These are phyloP conservation scores for Alternaria dauci DNA, from an alignment of 2,329 filamentous ascomycete genomes.

Conservation along the genomic window DNA sequence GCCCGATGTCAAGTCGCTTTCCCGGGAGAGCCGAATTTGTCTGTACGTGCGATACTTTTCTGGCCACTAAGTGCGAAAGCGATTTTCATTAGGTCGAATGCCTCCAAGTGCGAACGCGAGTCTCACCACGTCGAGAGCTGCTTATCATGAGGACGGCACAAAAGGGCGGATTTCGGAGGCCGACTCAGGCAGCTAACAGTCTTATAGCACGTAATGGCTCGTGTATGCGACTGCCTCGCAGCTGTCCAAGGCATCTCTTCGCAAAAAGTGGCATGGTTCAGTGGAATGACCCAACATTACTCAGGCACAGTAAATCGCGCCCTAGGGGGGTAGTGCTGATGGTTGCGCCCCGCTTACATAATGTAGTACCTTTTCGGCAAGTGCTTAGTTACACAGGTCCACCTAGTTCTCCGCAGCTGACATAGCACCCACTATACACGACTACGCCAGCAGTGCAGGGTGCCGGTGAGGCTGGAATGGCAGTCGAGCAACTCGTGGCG, in stretches of 20 bases:
- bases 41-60: not conserved
- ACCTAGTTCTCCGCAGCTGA: not conserved
- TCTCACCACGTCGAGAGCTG: not conserved
- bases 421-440: not conserved
- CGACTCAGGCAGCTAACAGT: not conserved
- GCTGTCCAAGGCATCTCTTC: not conserved
- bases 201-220: conserved; percentile 1
- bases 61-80: not conserved
- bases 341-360: not conserved
- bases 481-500: not conserved
- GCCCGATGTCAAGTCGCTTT: not conserved
- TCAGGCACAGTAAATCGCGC: not conserved
- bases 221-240: not conserved
- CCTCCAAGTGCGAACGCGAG: not conserved
- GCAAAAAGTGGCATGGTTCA: not conserved
- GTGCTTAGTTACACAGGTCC: not conserved
- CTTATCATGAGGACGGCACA: not conserved
- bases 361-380: not conserved
- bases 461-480: not conserved
- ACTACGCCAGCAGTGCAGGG: not conserved
- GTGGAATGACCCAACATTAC: not conserved
- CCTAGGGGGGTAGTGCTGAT: conserved; percentile 2
- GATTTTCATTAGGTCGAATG: not conserved
- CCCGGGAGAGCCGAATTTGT: not conserved
- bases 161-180: conserved; percentile 14